Evolutionary conservation across 345 rosid genomes (phyloP).

Genomic region (Trapa incisa): DNA sequence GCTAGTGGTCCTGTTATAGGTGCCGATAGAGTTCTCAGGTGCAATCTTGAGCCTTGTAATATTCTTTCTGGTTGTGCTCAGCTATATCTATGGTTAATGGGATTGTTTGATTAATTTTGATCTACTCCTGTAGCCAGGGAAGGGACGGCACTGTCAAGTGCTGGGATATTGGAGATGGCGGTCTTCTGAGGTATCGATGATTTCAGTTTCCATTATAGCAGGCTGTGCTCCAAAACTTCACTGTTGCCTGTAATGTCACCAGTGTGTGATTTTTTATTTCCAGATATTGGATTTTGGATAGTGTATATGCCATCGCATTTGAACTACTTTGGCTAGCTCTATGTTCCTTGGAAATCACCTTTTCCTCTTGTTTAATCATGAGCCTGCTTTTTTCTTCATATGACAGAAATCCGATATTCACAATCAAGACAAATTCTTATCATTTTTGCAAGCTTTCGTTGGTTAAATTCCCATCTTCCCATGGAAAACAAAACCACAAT

Average conservation of each 20-base stretch:
- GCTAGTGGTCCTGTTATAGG: slow-evolving; percentile 52
- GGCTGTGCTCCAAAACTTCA: background rate
- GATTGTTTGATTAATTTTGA: background rate
- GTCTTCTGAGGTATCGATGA: slow-evolving; percentile 49
- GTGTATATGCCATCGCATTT: background rate
- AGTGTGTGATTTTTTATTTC: background rate
- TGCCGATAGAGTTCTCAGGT: slow-evolving; percentile 66
- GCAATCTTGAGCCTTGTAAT: background rate
- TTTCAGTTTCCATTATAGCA: background rate
- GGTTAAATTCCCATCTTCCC: slow-evolving; percentile 38
- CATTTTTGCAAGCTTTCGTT: slow-evolving; percentile 93
- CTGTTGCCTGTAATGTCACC: background rate
- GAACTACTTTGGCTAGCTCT: background rate
- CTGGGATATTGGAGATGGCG: slow-evolving; percentile 82
- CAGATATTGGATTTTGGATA: background rate
- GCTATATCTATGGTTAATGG: background rate
- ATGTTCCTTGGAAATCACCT: background rate
- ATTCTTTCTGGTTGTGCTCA: background rate
- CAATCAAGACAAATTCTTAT: slow-evolving; percentile 54
- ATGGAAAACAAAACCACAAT: slow-evolving; percentile 8
- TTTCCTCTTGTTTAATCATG: background rate
- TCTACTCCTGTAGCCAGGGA: slow-evolving; percentile 53
- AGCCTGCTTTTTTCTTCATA: background rate
- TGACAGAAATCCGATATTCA: slow-evolving; percentile 44
- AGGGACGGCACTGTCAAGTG: slow-evolving; percentile 90